phyloP scores from a whole-genome alignment of 202 grass and related monocot species.

The Panicum virgatum region DNA sequence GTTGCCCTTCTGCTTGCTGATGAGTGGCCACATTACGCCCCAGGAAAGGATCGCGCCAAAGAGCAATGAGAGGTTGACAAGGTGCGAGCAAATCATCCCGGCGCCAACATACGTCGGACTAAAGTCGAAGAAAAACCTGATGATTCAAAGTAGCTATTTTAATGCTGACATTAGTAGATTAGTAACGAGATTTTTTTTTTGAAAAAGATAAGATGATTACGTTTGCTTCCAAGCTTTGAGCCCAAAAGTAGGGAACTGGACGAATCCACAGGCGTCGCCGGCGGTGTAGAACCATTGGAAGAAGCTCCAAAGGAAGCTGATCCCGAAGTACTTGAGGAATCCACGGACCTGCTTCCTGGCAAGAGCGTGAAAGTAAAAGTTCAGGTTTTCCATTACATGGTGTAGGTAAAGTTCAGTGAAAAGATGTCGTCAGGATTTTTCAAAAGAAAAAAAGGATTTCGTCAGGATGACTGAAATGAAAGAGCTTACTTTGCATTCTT shows the following conservation, averaged over 20 bases:
- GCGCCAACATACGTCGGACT: slow-evolving; percentile 90
- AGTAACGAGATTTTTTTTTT: too few relatives aligned
- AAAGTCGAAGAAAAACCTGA: slow-evolving; percentile 98
- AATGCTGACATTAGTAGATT: background rate
- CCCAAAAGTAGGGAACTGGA: slow-evolving; percentile 93
- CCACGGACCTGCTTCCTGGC: slow-evolving; percentile 73
- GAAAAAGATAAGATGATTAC: slow-evolving; percentile 38
- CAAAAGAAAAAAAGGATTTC: too few relatives aligned
- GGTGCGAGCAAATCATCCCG: slow-evolving; percentile 95
- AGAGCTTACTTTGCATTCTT: slow-evolving; percentile 64
- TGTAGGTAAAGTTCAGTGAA: slow-evolving; percentile 3
- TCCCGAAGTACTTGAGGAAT: slow-evolving; percentile 76
- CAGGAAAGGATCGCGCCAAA: slow-evolving; percentile 83
- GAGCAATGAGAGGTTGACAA: slow-evolving; percentile 91
- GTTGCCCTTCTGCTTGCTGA: slow-evolving; percentile 73
- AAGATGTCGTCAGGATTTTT: too few relatives aligned
- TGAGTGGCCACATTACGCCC: slow-evolving; percentile 96
- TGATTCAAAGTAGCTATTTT: background rate
- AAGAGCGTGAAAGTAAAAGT: slow-evolving; percentile 20
- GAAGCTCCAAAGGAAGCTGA: slow-evolving; percentile 93
- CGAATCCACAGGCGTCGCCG: slow-evolving; percentile 77
- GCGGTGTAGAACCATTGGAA: slow-evolving; percentile 97
- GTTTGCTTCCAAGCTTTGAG: slow-evolving; percentile 89
- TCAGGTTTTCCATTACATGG: too few relatives aligned
- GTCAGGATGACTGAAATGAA: slow-evolving; percentile 1